Evolutionary conservation across 2,329 filamentous ascomycete species (phyloP), one percentile per base, ranked within the genome.

Genomic region (Ophiostoma triangulosporum): DNA sequence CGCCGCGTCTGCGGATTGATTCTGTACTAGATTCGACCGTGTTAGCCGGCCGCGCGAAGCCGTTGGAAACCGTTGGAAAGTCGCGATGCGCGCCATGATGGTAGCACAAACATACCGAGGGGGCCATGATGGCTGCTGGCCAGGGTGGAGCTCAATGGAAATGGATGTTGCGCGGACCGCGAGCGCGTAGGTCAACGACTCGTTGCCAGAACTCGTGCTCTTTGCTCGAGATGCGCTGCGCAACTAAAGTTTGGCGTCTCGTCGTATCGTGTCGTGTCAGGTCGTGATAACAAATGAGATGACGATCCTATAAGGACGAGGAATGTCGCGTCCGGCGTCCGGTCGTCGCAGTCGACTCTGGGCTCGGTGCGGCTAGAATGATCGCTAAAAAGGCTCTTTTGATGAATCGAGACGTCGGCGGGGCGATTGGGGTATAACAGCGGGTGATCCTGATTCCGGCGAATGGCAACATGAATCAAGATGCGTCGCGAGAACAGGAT

Each of bases 1-100:
- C 78, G 75, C 64, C 78, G 70, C 52, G 77, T 80, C 68, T 78
- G 65, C 43, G 59, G 48, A 26, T 54, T 58, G 15, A 56, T 57
- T 20, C 60, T 50, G 35, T 59, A 60, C 60, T 58, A 48, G 5
- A 29, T 27, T n/a, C 11, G 35, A 20, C 14, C 6, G 20, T 29
- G 24, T 46, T 17, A 46, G 40, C 27, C 20, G 9, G 11, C 35
- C 6, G 35, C 15, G 8, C 5, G 6, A 4, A 43, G 14, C 15
- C 2, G 6, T 12, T 17, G n/a, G 20, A n/a, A n/a, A 6, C 11
- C 17, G 8, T 31, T 4, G 31, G n/a, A 6, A 8, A 27, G 40
- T 12, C 6, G n/a, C 15, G 9, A 17, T 26, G 11, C 8, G 20
- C 26, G n/a, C n/a, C n/a, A n/a, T 7, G 20, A 11, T 20, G 40